Evolutionary conservation across 768 basidiomycete species (phyloP).

Genomic region (Pholiota molesta): DNA sequence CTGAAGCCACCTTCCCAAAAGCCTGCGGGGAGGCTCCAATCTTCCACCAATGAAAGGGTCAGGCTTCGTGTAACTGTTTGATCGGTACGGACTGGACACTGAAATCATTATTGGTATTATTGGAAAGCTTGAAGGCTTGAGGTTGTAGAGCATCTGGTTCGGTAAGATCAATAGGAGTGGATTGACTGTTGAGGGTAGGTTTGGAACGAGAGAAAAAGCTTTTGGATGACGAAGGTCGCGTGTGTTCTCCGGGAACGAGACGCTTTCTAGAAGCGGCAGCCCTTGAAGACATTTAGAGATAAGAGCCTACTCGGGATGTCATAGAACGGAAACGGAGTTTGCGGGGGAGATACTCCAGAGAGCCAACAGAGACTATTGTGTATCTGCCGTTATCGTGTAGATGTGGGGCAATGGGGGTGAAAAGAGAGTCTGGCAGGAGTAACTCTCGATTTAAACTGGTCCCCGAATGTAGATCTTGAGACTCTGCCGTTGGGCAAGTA

Average conservation of each 20-base stretch:
- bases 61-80: background rate
- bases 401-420: background rate
- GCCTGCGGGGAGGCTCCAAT: background rate
- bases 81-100: background rate
- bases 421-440: background rate
- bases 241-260: conserved; percentile 18
- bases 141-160: background rate
- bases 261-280: conserved; percentile 30
- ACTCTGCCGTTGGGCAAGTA: conserved; percentile 11
- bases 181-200: background rate
- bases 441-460: conserved; percentile 4
- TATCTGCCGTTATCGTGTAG: conserved; percentile 1
- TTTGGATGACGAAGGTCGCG: conserved; percentile 20
- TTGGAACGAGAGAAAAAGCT: conserved; percentile 26
- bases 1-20: background rate
- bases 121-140: conserved; percentile 1
- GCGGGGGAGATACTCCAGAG: background rate
- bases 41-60: background rate
- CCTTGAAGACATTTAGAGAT: conserved; percentile 31
- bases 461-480: conserved; percentile 6
- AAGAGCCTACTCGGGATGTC: conserved; percentile 13
- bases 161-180: background rate
- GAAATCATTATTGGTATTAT: background rate
- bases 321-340: conserved; percentile 13
- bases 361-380: background rate